Base-by-base conservation (phyloP, 2,329 filamentous ascomycete species). In the Alternaria gansuensis region DNA sequence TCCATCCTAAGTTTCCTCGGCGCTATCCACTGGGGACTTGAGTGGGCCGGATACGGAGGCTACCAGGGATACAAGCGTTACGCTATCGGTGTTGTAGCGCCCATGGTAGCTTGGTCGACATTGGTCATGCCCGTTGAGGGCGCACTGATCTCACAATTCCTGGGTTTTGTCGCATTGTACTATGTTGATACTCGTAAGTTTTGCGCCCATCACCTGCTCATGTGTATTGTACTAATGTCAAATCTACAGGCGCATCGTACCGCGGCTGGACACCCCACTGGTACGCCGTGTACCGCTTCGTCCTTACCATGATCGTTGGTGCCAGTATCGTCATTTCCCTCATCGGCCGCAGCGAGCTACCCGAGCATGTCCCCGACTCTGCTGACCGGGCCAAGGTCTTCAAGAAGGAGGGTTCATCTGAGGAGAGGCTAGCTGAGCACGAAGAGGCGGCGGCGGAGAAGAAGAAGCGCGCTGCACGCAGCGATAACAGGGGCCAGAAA, bases 1-100 rank as follows among this genome's bases (percentile, higher is more conserved):
- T 87, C 96, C 57, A 95, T 97, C 70, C 90, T 97, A 69, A 96
- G 93, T 28, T 97, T 97, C 83, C 86, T 97, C 1, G 94, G 94
- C 43, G 93, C 93, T 33, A 88, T 97, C 71, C 94, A 97, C 79
- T 97, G 94, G 90, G 93, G 93, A 55, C 83, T 97, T 17, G 93
- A 97, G 79, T 96, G 89, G 77, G 90, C 90, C 50, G 81, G 89
- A 80, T 88, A 83, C 76, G 80, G 88, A 78, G 78, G 86, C 72
- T 70, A 84, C 62, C 88, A 90, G 57, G 90, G 91, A 52, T 91
- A 90, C 69, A 87, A 87, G 69, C 90, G 93, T 63, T 97, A 96
- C 76, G 87, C 87, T n/a, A 87, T 93, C 65, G 93, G 93, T 68
- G 87, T 97, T 13, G 75, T 91, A 44, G 89, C 92, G 5, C 89